Evolutionary conservation across 768 basidiomycete species (phyloP).

Genomic region (Tricholoma terreum): DNA sequence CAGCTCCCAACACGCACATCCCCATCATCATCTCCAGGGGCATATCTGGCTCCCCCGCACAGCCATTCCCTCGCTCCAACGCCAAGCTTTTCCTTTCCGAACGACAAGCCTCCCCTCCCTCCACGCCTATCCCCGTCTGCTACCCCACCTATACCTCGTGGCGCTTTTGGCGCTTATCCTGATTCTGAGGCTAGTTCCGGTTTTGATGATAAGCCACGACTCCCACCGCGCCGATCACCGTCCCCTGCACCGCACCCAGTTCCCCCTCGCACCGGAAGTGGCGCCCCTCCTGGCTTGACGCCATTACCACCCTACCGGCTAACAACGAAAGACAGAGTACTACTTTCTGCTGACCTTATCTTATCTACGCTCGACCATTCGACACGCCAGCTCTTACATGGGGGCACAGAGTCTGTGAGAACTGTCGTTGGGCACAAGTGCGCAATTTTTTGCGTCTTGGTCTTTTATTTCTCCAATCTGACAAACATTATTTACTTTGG

Average conservation of each 20-base stretch:
- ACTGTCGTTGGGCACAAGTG: conserved; percentile 56
- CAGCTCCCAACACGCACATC: conserved; percentile 19
- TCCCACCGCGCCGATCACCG: conserved; percentile 30
- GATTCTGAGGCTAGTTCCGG: neutral
- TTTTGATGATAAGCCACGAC: conserved; percentile 23
- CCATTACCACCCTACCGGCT: conserved; percentile 24
- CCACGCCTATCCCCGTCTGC: conserved; percentile 30
- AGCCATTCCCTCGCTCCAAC: conserved; percentile 17
- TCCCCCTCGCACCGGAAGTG: conserved; percentile 29
- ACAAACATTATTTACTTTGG: neutral
- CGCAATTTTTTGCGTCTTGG: conserved; percentile 12
- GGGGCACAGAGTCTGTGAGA: conserved; percentile 45
- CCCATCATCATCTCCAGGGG: conserved; percentile 10
- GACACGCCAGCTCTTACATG: conserved; percentile 48
- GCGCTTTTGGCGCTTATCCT: conserved; percentile 17
- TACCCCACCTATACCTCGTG: conserved; percentile 32
- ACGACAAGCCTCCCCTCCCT: conserved; percentile 32
- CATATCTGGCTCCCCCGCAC: conserved; percentile 1
- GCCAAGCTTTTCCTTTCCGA: conserved; percentile 8
- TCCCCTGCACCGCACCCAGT: conserved; percentile 33
- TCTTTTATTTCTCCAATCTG: neutral
- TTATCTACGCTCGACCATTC: conserved; percentile 63
- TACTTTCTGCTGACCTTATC: conserved; percentile 66
- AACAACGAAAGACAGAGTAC: conserved; percentile 43
- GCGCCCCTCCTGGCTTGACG: conserved; percentile 2